These are phyloP conservation scores for Amauroascus verrucosus DNA, from an alignment of 2,329 filamentous ascomycete species.

Conservation along the genomic window DNA sequence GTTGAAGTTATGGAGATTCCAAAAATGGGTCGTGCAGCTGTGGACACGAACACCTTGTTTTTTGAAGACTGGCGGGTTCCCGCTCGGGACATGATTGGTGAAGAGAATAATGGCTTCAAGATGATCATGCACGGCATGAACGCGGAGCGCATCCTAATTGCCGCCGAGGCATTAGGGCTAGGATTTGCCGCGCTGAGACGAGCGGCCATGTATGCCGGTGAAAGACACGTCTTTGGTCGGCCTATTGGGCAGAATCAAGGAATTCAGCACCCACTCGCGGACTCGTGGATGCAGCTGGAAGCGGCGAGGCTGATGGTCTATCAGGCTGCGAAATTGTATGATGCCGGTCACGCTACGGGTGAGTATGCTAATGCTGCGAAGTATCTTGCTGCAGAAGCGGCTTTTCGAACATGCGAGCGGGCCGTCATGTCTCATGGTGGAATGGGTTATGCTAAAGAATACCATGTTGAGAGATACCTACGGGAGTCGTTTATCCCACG, in stretches of 20 bases:
- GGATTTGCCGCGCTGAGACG: slow-evolving; percentile 37
- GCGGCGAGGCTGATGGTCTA: slow-evolving; percentile 52
- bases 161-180: slow-evolving; percentile 35
- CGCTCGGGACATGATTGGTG: slow-evolving; percentile 31
- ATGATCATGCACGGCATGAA: slow-evolving; percentile 36
- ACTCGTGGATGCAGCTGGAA: slow-evolving; percentile 51
- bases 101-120: slow-evolving; percentile 38
- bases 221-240: slow-evolving; percentile 45
- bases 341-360: slow-evolving; percentile 43
- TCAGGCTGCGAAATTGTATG: slow-evolving; percentile 50
- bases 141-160: slow-evolving; percentile 30
- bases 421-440: slow-evolving; percentile 40
- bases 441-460: slow-evolving; percentile 54
- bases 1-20: slow-evolving; percentile 37
- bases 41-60: slow-evolving; percentile 38
- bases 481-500: slow-evolving; percentile 49
- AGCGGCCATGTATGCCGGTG: slow-evolving; percentile 39
- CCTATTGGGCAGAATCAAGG: slow-evolving; percentile 51
- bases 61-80: slow-evolving; percentile 39
- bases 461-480: slow-evolving; percentile 52
- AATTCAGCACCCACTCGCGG: slow-evolving; percentile 49
- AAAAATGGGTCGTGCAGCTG: slow-evolving; percentile 38
- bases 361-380: slow-evolving; percentile 49
- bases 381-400: slow-evolving; percentile 50
- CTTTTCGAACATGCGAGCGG: slow-evolving; percentile 49